phyloP scores from a whole-genome alignment of 495 filamentous ascomycete species.

The Penicillium lagena region DNA sequence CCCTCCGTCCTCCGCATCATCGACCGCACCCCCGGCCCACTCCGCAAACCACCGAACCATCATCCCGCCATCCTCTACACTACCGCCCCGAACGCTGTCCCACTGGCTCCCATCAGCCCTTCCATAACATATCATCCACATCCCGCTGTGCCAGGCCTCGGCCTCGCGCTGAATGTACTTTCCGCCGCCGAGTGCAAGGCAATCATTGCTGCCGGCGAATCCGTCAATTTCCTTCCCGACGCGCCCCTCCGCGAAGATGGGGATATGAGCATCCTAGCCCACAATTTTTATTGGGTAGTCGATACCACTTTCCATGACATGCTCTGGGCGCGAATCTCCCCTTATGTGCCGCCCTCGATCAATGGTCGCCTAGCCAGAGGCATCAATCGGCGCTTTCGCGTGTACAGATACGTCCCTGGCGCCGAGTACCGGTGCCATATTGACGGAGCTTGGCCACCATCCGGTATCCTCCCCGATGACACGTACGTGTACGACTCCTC shows the following conservation, averaged over 20 bases:
- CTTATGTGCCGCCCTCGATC: conserved; percentile 22
- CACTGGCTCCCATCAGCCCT: conserved; percentile 17
- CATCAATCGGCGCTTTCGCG: conserved; percentile 33
- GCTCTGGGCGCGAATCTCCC: conserved; percentile 29
- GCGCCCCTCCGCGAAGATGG: conserved; percentile 32
- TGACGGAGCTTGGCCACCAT: conserved; percentile 34
- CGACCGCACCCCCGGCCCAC: conserved; percentile 25
- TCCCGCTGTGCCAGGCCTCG: conserved; percentile 31
- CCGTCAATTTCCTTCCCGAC: conserved; percentile 30
- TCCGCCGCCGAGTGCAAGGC: conserved; percentile 25
- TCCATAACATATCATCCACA: conserved; percentile 30
- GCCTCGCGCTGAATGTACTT: conserved; percentile 27
- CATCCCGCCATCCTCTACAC: conserved; percentile 34
- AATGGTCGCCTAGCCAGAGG: conserved; percentile 27
- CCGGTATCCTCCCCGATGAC: conserved; percentile 26
- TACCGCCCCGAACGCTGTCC: conserved; percentile 24
- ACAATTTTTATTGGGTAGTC: conserved; percentile 38
- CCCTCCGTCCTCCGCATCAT: conserved; percentile 26
- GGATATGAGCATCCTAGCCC: conserved; percentile 32
- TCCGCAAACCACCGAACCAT: conserved; percentile 34
- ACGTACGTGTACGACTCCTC: conserved; percentile 34
- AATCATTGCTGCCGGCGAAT: conserved; percentile 34
- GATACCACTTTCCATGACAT: conserved; percentile 32
- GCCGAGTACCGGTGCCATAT: conserved; percentile 35
- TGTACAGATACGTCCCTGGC: conserved; percentile 33